Conservation (phyloP, 2,329 filamentous ascomycete genomes). For the Coniella lustricola region DNA sequence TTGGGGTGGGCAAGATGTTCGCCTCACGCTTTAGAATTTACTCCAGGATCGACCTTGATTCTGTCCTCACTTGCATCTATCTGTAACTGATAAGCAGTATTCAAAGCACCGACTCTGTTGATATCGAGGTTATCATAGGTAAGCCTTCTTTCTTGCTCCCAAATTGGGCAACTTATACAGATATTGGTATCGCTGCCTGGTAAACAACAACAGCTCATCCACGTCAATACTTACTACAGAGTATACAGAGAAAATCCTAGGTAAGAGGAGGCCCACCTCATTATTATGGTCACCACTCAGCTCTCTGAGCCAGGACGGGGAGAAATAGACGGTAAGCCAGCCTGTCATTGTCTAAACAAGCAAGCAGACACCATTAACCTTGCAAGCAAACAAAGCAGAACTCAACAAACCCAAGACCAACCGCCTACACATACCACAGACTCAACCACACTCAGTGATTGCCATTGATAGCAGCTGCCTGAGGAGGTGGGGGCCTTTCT, state of each 20-base stretch:
- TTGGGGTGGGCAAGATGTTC: too few relatives aligned
- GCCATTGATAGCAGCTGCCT: conserved; percentile 34
- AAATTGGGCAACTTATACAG: not conserved
- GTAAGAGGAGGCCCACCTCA: not conserved
- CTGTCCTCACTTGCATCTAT: too few relatives aligned
- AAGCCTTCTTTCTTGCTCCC: too few relatives aligned
- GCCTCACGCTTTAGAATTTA: too few relatives aligned
- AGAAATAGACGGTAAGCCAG: not conserved
- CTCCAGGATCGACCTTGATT: too few relatives aligned
- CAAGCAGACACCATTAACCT: not conserved
- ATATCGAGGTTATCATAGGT: not conserved
- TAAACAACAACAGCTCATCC: not conserved
- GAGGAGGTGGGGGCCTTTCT: conserved; percentile 40
- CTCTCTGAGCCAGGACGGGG: not conserved
- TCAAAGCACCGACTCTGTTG: not conserved
- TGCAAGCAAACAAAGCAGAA: not conserved
- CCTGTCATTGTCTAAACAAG: not conserved
- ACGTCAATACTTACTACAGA: not conserved
- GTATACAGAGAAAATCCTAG: not conserved
- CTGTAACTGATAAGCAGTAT: not conserved
- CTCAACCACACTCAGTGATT: conserved; percentile 24
- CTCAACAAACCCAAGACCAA: not conserved
- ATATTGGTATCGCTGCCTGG: not conserved
- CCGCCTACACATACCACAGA: not conserved
- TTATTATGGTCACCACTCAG: not conserved